Conservation (phyloP, 2,329 filamentous ascomycete species). For the Simplicillium aogashimaense region DNA sequence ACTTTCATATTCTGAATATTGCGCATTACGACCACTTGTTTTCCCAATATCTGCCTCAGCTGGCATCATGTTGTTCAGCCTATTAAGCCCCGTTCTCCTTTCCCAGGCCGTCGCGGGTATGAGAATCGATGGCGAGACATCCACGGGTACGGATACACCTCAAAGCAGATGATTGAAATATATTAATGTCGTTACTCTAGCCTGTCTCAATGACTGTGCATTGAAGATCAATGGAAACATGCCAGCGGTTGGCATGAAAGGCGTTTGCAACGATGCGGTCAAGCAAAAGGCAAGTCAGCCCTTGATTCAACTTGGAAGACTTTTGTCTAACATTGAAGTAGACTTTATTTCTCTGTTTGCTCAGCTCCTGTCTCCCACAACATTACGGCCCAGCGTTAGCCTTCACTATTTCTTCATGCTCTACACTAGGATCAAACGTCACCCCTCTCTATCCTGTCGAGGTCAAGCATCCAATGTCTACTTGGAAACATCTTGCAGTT, state of each 20-base stretch:
- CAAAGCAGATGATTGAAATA: too few species aligned
- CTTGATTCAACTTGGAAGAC: neutral
- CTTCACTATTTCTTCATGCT: slow-evolving; percentile 16
- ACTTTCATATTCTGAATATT: too few species aligned
- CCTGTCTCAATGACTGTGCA: slow-evolving; percentile 11
- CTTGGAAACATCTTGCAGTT: slow-evolving; percentile 3
- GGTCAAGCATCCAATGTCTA: slow-evolving; percentile 10
- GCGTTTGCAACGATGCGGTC: slow-evolving; percentile 11
- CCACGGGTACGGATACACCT: too few species aligned
- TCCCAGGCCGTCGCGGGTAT: too few species aligned
- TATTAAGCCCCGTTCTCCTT: neutral
- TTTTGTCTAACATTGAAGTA: slow-evolving; percentile 5
- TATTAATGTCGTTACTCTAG: slow-evolving; percentile 1
- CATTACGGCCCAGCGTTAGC: slow-evolving; percentile 19
- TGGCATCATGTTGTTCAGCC: slow-evolving; percentile 1
- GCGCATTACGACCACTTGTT: too few species aligned
- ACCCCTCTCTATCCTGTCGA: slow-evolving; percentile 19
- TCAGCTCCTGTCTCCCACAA: slow-evolving; percentile 12
- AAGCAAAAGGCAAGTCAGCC: slow-evolving; percentile 13
- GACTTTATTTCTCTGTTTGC: slow-evolving; percentile 21
- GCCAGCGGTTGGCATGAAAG: slow-evolving; percentile 5
- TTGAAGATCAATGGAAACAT: neutral
- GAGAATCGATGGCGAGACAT: too few species aligned
- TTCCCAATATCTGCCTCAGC: too few species aligned
- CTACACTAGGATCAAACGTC: slow-evolving; percentile 14